Evolutionary conservation across 345 rosid species (phyloP).

Genomic region (Trapa incisa): DNA sequence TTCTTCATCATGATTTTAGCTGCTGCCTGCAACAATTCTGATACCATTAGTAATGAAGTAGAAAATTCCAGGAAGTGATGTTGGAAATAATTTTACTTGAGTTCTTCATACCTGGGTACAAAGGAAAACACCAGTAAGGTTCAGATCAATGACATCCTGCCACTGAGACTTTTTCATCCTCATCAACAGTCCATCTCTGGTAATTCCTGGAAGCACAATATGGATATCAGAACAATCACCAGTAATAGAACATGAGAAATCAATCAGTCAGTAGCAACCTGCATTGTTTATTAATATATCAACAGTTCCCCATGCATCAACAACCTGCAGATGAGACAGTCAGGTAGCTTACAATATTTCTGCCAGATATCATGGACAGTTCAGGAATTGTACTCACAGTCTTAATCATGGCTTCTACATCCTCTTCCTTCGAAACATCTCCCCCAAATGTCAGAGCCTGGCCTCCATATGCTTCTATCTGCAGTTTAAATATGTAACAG

Average conservation of each 20-base stretch:
- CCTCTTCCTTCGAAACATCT: constrained; percentile 84
- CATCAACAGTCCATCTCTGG: constrained; percentile 72
- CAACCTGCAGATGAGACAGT: constrained; percentile 41
- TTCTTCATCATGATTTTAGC: constrained; percentile 95
- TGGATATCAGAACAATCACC: not conserved
- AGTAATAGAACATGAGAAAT: not conserved
- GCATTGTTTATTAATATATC: constrained; percentile 91
- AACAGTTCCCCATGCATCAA: constrained; percentile 89
- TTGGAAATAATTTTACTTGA: not conserved
- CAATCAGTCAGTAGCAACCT: constrained; percentile 32
- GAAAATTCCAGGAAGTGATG: not conserved
- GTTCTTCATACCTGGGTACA: constrained; percentile 65
- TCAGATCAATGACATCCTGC: constrained; percentile 90
- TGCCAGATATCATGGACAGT: not conserved
- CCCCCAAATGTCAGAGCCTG: constrained; percentile 90
- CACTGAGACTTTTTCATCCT: constrained; percentile 89
- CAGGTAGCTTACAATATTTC: constrained; percentile 2
- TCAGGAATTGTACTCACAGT: constrained; percentile 38
- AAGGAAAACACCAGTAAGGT: constrained; percentile 89
- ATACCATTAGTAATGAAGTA: constrained; percentile 9
- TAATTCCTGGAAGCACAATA: constrained; percentile 50
- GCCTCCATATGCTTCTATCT: constrained; percentile 89
- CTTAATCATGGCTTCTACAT: constrained; percentile 91
- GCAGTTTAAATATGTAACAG: constrained; percentile 10
- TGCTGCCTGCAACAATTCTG: constrained; percentile 62